Evolutionary conservation across 2,329 filamentous ascomycete species (phyloP).

Genomic region (Colletotrichum sp.): DNA sequence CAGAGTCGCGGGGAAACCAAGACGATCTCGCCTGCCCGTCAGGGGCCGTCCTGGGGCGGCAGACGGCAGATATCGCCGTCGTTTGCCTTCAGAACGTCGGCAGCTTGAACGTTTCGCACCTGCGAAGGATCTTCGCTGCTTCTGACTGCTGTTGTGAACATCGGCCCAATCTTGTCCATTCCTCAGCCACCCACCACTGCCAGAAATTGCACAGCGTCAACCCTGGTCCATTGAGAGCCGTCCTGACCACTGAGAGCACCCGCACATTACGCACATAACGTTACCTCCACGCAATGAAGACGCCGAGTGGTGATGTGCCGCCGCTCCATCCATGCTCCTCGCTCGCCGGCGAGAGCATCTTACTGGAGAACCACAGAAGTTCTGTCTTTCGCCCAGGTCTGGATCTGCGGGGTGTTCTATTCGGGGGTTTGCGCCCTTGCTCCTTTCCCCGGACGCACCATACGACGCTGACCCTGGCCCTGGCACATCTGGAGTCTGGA

Average conservation of each 20-base stretch:
- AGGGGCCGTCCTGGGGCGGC: background rate
- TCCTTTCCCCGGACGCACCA: background rate
- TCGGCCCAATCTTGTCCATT: background rate
- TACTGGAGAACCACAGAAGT: background rate
- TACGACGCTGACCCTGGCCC: background rate
- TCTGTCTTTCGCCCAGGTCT: background rate
- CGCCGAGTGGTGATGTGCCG: background rate
- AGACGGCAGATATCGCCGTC: background rate
- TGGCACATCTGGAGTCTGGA: background rate
- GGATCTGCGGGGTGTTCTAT: constrained; percentile 7
- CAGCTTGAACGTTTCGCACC: background rate
- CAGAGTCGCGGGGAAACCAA: background rate
- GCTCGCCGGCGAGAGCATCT: background rate
- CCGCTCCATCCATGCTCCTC: background rate
- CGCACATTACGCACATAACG: background rate
- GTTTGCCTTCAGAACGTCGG: background rate
- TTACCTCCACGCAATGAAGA: background rate
- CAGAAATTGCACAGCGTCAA: background rate
- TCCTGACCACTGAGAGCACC: background rate
- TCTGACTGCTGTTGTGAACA: background rate
- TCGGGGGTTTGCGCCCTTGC: background rate
- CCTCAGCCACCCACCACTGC: background rate
- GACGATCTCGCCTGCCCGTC: background rate
- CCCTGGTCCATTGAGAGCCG: background rate
- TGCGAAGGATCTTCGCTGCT: constrained; percentile 7